phyloP scores from a whole-genome alignment of 306 rosid species.

The Sechiopsis laciniata region DNA sequence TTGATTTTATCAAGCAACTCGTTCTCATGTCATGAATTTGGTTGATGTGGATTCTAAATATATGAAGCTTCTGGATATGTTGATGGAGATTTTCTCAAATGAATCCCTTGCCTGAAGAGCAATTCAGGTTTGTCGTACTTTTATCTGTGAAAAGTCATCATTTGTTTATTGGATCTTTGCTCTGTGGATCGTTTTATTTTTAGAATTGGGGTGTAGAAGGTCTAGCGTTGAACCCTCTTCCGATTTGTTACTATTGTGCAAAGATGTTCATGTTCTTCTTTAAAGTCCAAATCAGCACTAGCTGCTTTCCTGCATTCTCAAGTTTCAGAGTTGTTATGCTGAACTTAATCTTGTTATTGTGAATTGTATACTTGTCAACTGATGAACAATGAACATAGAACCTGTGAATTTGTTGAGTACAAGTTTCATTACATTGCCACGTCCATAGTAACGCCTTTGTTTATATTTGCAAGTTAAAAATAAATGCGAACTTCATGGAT shows the following conservation, averaged over 20 bases:
- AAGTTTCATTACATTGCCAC: not conserved
- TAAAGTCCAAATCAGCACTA: too few relatives aligned
- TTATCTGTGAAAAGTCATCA: constrained; percentile 25
- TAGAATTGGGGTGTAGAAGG: constrained; percentile 30
- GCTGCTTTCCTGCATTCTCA: not conserved
- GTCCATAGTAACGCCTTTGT: not conserved
- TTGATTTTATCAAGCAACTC: constrained; percentile 31
- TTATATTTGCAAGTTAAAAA: not conserved
- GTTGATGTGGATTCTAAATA: not conserved
- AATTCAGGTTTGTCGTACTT: constrained; percentile 17
- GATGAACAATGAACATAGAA: not conserved
- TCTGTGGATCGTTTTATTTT: constrained; percentile 26
- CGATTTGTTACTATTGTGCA: too few relatives aligned
- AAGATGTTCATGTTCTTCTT: too few relatives aligned
- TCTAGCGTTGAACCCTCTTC: constrained; percentile 16
- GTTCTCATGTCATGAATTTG: constrained; percentile 29
- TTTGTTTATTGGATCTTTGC: constrained; percentile 38
- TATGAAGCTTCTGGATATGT: too few relatives aligned
- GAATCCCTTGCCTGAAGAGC: too few relatives aligned
- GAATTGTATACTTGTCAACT: not conserved
- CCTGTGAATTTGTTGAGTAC: not conserved
- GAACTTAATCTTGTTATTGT: not conserved
- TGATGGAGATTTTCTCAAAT: too few relatives aligned
- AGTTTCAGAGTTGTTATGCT: not conserved
- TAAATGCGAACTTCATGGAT: not conserved